Conservation (phyloP, 129 eudicot genomes). For the Cynara cardunculus region DNA sequence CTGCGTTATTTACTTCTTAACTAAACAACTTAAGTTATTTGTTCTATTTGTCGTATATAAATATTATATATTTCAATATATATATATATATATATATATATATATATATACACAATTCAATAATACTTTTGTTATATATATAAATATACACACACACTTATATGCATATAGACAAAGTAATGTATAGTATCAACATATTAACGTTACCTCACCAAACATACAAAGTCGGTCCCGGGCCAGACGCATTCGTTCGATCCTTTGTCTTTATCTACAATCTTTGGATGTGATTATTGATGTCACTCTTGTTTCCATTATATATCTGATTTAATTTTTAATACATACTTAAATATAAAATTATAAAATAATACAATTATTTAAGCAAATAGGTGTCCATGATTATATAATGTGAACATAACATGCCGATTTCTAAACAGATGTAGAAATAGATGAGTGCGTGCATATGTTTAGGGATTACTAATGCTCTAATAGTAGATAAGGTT, state of each 20-base stretch:
- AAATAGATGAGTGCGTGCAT: not conserved
- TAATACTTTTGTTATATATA: not conserved
- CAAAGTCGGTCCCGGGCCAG: not conserved
- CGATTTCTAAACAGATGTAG: conserved; percentile 3
- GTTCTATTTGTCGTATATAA: too few species aligned
- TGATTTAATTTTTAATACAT: not conserved
- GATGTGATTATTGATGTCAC: not conserved
- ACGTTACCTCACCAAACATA: not conserved
- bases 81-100: too few species aligned
- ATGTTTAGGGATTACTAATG: not conserved
- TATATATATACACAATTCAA: too few species aligned
- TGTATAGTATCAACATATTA: not conserved
- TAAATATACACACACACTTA: not conserved
- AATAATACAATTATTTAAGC: not conserved
- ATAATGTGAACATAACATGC: conserved; percentile 17
- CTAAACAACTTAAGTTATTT: not conserved
- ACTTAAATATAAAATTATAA: not conserved
- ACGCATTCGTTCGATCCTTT: not conserved
- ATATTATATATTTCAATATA: too few species aligned
- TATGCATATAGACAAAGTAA: not conserved
- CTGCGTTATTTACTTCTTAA: not conserved
- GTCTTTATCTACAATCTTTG: not conserved
- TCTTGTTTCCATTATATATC: not conserved
- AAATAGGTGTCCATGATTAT: not conserved
- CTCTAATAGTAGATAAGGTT: conserved; percentile 3